phyloP scores from a whole-genome alignment of 257 asterid species.

The Ligustrum vulgare region DNA sequence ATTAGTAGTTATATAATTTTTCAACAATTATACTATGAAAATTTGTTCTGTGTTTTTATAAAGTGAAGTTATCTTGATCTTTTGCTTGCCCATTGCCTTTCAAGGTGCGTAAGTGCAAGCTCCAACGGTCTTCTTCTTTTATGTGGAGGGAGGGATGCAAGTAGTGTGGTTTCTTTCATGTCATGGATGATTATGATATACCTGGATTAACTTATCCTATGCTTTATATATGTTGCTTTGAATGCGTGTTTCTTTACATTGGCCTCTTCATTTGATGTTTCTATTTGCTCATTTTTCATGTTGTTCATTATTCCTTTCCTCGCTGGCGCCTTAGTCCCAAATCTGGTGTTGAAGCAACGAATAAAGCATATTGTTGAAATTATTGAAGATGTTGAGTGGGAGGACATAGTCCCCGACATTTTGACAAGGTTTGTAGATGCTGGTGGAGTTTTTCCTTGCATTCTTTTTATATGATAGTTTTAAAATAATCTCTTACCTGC shows the following conservation, averaged over 20 bases:
- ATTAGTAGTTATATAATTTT: not conserved
- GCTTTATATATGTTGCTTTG: conserved; percentile 8
- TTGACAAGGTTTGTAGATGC: too few species aligned
- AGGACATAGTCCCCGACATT: too few species aligned
- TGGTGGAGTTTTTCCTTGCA: too few species aligned
- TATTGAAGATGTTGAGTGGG: too few species aligned
- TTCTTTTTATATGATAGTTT: too few species aligned
- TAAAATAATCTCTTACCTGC: too few species aligned
- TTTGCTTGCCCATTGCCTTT: conserved; percentile 17
- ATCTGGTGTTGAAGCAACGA: too few species aligned
- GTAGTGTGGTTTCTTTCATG: conserved; percentile 64
- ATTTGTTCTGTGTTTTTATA: not conserved
- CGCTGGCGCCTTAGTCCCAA: not conserved
- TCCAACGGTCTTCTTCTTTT: conserved; percentile 98
- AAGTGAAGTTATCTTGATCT: conserved; percentile 17
- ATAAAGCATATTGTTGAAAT: too few species aligned
- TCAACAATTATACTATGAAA: not conserved
- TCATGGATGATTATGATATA: conserved; percentile 14
- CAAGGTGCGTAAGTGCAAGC: conserved; percentile 99
- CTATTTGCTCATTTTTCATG: not conserved
- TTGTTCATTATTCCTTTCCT: conserved; percentile 6
- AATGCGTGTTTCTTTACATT: not conserved
- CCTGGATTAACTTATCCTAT: conserved; percentile 13
- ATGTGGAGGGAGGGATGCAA: conserved; percentile 98
- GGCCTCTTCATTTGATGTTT: not conserved